Percentiles rank a stretch among this genome's conserved stretches.
phyloP scores from a whole-genome alignment of 805 yeast genomes.

The Wickerhamiella azymoides region DNA sequence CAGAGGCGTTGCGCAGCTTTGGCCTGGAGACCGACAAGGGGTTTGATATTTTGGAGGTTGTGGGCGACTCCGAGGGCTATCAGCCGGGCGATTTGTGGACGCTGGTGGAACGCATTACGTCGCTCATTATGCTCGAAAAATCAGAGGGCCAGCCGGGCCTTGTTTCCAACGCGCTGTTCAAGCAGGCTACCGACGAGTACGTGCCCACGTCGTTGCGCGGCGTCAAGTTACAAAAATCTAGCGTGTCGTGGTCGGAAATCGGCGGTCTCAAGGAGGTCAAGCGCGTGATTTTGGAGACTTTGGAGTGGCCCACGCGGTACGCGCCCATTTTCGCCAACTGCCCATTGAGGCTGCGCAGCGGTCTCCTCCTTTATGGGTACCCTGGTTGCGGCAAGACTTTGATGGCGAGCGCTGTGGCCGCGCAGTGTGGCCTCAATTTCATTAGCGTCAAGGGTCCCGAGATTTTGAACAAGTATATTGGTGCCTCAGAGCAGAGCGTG shows the following conservation, averaged over 20 bases:
- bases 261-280: constrained; percentile 80
- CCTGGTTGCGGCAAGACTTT: constrained; percentile 97
- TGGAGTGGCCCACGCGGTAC: constrained; percentile 95
- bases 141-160: not conserved
- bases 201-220: constrained; percentile 76
- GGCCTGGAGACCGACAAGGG: constrained; percentile 27
- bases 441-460: constrained; percentile 94
- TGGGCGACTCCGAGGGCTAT: constrained; percentile 73
- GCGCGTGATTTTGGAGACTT: constrained; percentile 60
- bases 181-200: constrained; percentile 48
- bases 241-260: constrained; percentile 69
- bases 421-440: constrained; percentile 86
- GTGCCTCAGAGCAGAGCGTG: constrained; percentile 92
- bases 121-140: constrained; percentile 9
- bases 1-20: constrained; percentile 28
- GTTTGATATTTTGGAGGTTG: constrained; percentile 37
- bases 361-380: constrained; percentile 80
- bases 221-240: constrained; percentile 67
- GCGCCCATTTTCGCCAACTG: constrained; percentile 88
- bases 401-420: constrained; percentile 84
- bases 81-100: constrained; percentile 69
- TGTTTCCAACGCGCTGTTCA: constrained; percentile 28
- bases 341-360: constrained; percentile 78
- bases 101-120: constrained; percentile 44
- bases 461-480: constrained; percentile 85